phyloP scores from a whole-genome alignment of 1,284 basidiomycete genomes.

The Caloboletus inedulis region DNA sequence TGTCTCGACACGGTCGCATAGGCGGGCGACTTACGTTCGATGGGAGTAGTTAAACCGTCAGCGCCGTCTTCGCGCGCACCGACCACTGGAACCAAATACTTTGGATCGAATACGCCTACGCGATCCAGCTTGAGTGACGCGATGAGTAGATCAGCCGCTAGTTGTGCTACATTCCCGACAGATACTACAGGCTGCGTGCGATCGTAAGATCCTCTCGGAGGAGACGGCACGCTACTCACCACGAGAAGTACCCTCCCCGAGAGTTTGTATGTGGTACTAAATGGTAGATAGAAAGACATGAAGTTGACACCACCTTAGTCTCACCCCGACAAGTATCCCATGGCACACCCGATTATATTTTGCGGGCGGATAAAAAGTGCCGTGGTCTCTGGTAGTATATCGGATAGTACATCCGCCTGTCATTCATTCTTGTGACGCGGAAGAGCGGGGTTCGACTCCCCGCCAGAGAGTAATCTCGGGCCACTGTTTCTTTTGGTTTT shows the following conservation, averaged over 20 bases:
- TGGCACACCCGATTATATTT: neutral
- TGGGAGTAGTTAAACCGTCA: slow-evolving; percentile 62
- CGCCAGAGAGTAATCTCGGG: slow-evolving; percentile 36
- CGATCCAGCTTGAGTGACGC: slow-evolving; percentile 56
- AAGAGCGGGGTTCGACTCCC: slow-evolving; percentile 44
- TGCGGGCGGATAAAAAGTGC: accelerated
- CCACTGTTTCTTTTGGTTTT: neutral
- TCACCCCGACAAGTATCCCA: no score
- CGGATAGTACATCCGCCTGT: slow-evolving; percentile 46
- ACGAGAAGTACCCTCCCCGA: slow-evolving; percentile 49
- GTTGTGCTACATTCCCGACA: slow-evolving; percentile 73
- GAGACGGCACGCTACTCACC: slow-evolving; percentile 34
- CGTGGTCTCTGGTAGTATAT: slow-evolving; percentile 42
- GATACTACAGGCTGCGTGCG: slow-evolving; percentile 70
- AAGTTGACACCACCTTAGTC: no score
- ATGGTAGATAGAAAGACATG: slow-evolving; percentile 42
- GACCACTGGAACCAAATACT: slow-evolving; percentile 63
- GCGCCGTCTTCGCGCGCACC: slow-evolving; percentile 60
- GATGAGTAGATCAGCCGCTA: slow-evolving; percentile 72
- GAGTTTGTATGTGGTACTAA: slow-evolving; percentile 32
- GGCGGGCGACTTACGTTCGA: slow-evolving; percentile 55
- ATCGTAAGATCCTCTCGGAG: slow-evolving; percentile 4
- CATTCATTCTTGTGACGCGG: slow-evolving; percentile 30
- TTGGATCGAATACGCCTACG: slow-evolving; percentile 60
- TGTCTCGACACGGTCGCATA: neutral